Evolutionary conservation across 176 grass and related monocot species (phyloP), one percentile per base, ranked within the genome.

Genomic region (Raddia distichophylla): DNA sequence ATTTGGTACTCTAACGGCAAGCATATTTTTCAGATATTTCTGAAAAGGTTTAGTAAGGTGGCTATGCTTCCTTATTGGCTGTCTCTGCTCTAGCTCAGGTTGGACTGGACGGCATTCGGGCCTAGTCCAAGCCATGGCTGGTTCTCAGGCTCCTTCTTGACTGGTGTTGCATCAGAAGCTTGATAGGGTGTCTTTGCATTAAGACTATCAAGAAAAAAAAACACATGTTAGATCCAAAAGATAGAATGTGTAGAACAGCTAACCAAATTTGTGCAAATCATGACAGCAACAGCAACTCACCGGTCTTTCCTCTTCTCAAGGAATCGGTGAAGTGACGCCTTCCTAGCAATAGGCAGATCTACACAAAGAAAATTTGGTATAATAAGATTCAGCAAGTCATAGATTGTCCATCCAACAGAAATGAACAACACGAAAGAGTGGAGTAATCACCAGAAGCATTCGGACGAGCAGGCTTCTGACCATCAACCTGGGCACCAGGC

Each of bases 231-330:
- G 71, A 42, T 72, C 66, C 45, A 74, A 14, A 60, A 34, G 59
- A 4, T 70, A 2, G 4, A 62, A 32, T 37, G 8, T 27, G 57
- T 13, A 10, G 54, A 8, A 60, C 2, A 80, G 49, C 32, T 17
- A 4, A 64, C 12, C 10, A 48, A 64, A n/a, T 0, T n/a, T n/a
- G 6, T 67, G 71, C 11, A 32, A 17, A 69, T 62, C 60, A 78
- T 48, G 7, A 49, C 59, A 42, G 4, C 8, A 59, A 52, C 15
- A 71, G 49, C 18, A 77, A 59, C 78, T 80, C 87, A 99, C 97
- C 97, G 86, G 53, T 99, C 91, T 85, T 99, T 99, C 91, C 97
- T 95, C 84, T 99, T 99, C 89, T 99, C 97, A 35, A 99, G 84
- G 78, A 99, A 99, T 34, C 97, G 86, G 54, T 95, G 93, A 72